Percentiles rank a stretch among this genome's conserved stretches.
Evolutionary conservation across 192 early-diverging fungal species (phyloP).

Genomic region (Entophlyctis luteolus): DNA sequence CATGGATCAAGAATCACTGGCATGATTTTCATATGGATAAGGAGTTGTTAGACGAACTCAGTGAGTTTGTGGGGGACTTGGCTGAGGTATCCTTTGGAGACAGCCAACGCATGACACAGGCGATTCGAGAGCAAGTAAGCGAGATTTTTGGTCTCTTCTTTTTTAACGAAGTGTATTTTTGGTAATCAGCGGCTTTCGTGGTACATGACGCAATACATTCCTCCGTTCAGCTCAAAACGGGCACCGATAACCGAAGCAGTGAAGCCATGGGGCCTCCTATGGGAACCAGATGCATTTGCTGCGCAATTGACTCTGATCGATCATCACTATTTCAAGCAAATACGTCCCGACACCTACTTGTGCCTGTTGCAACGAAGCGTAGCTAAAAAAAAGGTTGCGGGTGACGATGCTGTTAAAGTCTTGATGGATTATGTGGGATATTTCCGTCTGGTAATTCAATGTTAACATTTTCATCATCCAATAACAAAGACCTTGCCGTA

Average conservation of each 20-base stretch:
- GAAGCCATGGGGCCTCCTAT: slow-evolving; percentile 41
- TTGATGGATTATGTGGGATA: slow-evolving; percentile 45
- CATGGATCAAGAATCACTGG: slow-evolving; percentile 58
- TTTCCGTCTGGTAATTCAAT: slow-evolving; percentile 40
- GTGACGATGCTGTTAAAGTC: slow-evolving; percentile 39
- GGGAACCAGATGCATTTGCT: slow-evolving; percentile 48
- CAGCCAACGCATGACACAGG: slow-evolving; percentile 52
- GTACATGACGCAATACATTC: slow-evolving; percentile 54
- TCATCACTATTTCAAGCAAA: slow-evolving; percentile 48
- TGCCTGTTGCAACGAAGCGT: slow-evolving; percentile 37
- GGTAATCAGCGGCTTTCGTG: slow-evolving; percentile 43
- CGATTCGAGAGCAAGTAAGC: slow-evolving; percentile 51
- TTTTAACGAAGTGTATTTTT: background rate
- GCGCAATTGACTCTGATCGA: slow-evolving; percentile 49
- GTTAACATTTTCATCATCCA: background rate
- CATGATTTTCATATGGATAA: slow-evolving; percentile 46
- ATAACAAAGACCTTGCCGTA: background rate
- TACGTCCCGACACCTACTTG: slow-evolving; percentile 50
- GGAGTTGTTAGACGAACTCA: slow-evolving; percentile 35
- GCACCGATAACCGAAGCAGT: slow-evolving; percentile 22
- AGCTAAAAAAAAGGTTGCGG: slow-evolving; percentile 21
- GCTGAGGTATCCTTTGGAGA: slow-evolving; percentile 45
- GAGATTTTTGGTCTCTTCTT: background rate
- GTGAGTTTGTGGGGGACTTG: slow-evolving; percentile 45
- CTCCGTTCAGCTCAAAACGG: slow-evolving; percentile 37